Evolutionary conservation across 331 rosid genomes (phyloP), one percentile per base, ranked within the genome.

Genomic region (Acacia concinna): DNA sequence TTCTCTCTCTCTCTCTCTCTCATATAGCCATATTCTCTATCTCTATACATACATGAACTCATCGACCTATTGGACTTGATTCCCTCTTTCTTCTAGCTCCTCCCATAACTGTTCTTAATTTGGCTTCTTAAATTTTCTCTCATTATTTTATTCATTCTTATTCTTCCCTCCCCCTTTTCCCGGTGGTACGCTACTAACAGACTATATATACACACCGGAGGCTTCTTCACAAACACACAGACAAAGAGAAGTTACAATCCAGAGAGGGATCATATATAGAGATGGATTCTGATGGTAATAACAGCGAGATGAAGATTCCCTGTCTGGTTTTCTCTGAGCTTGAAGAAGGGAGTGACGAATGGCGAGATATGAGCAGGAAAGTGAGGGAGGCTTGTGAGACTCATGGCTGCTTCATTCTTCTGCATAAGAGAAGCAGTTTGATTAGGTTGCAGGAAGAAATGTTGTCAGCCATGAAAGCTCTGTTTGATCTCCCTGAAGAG

Each of bases 341-440:
- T 9, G 69, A 82, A 43, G 79, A 81, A 78, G 78, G 73, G 17
- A 63, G 81, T 43, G 91, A 84, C 43, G 73, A 32, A 1, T 87
- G 88, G 96, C 82, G 73, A 74, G 72, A 23, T 3, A 49, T 82
- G 90, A 37, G 89, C 77, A 80, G 28, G 66, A 91, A 72, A 41
- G 87, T 87, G 74, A 81, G 79, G 71, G 93, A 89, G 79, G 93
- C 91, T 2, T 86, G 88, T 71, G 93, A 89, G 83, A 86, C 18
- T 35, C 68, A 87, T 4, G 96, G 96, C 20, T 89, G 85, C 31
- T 91, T 91, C 41, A 2, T 87, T 6, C 60, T 89, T 5, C 17
- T 17, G 43, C 68, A 78, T 11, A 79, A 78, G 82, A 76, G 40
- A 13, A 71, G 66, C 27, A 73, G 68, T 6, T 14, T 62, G 10